phyloP scores from a whole-genome alignment of 116 monocot species.

The Phalaenopsis hybrid region DNA sequence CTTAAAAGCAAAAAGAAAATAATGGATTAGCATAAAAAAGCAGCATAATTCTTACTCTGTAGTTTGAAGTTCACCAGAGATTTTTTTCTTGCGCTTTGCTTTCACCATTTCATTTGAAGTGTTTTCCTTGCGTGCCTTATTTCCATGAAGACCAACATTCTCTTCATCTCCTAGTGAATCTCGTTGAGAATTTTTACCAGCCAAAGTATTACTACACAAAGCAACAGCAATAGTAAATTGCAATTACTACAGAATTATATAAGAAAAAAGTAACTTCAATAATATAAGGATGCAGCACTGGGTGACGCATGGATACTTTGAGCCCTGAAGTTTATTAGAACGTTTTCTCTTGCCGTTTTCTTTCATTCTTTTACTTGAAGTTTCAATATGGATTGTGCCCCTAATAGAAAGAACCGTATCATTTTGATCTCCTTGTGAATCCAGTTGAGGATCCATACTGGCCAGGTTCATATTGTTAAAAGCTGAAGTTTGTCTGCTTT shows the following conservation, averaged over 20 bases:
- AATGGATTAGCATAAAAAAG: background rate
- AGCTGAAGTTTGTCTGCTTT: background rate
- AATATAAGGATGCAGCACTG: background rate
- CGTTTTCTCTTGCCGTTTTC: background rate
- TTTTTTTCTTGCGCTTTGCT: background rate
- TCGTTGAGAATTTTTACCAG: background rate
- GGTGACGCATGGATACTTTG: background rate
- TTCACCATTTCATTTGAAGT: background rate
- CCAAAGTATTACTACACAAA: slow-evolving; percentile 2
- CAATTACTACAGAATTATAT: background rate
- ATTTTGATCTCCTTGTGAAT: no score
- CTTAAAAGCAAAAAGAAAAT: background rate
- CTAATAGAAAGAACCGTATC: background rate
- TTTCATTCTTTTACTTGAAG: background rate
- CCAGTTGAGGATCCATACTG: background rate
- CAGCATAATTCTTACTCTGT: background rate
- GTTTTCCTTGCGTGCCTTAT: background rate
- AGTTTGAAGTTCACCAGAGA: background rate
- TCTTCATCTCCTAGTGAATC: slow-evolving; percentile 1
- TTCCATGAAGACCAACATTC: slow-evolving; percentile 5
- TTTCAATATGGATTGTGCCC: background rate
- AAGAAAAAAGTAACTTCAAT: background rate
- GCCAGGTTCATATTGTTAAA: background rate
- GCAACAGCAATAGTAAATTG: background rate
- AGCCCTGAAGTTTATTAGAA: background rate